Evolutionary conservation across 148 eudicot species (phyloP), one percentile per base, ranked within the genome.

Genomic region (Rhododendron molle): DNA sequence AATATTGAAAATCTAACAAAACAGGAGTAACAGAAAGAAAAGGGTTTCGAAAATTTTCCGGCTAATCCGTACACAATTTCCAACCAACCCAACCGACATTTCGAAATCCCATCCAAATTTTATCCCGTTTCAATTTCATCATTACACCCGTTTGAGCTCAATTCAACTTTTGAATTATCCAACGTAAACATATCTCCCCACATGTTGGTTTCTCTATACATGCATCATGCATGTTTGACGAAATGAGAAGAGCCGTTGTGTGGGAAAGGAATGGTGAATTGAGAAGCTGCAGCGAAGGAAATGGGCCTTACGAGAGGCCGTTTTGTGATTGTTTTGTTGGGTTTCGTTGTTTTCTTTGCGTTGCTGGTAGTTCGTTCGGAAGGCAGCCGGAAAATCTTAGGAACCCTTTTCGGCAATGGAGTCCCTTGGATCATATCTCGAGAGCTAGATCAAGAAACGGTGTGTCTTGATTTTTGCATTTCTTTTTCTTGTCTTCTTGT

Each of bases 181-280:
- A 65, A 44, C 44, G 71, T 43, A 15, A 65, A 46, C 46, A 44
- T 4, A 16, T 43, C 21, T 46, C 49, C 12, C 11, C 49, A 46
- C 49, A 11, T 44, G 52, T 60, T 9, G 30, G 18, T 18, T 32
- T 58, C 7, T 60, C 6, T 14, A 16, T 32, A 26, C 36, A 28
- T 83, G 85, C 30, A 34, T 72, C 7, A 30, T 71, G 20, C 56
- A 30, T 76, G 40, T 85, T 23, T 16, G 87, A 88, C 90, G 90
- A 88, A 87, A 90, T 89, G 93, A 91, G 85, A 89, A 85, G 82
- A 23, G 83, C 43, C 47, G 81, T 46, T 54, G 78, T 38, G 78
- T 85, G 89, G 83, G 67, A 79, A 85, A 23, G 85, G 89, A 85
- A 84, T 8, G 40, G 34, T 86, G 83, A 86, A 76, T 69, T 86